phyloP scores from a whole-genome alignment of 164 flowering plant genomes.

The Chimonanthus praecox region DNA sequence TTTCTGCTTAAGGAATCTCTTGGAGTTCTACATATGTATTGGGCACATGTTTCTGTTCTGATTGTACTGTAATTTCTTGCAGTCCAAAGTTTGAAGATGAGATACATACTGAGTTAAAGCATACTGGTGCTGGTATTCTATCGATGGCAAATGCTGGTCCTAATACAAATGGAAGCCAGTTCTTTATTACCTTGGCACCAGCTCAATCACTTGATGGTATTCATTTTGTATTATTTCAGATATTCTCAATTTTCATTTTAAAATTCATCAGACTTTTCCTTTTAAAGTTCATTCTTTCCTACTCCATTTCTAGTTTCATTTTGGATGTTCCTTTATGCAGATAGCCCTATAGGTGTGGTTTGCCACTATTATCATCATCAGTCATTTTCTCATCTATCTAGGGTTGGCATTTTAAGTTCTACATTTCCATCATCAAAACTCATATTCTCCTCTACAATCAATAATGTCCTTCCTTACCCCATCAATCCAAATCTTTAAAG shows the following conservation, averaged over 20 bases:
- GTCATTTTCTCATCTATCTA: no score
- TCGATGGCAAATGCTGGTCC: slow-evolving; percentile 99
- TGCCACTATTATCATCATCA: no score
- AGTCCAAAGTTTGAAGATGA: slow-evolving; percentile 90
- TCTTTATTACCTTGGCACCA: slow-evolving; percentile 89
- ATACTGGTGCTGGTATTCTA: slow-evolving; percentile 94
- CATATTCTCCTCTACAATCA: no score
- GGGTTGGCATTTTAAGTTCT: no score
- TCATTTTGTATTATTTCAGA: background rate
- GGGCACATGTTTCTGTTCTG: background rate
- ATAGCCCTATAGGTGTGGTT: no score
- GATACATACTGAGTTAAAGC: slow-evolving; percentile 77
- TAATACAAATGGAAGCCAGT: slow-evolving; percentile 92
- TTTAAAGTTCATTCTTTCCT: no score
- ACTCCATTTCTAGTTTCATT: no score
- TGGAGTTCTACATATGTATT: background rate
- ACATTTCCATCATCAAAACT: no score
- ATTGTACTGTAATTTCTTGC: slow-evolving; percentile 11
- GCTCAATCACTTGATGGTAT: slow-evolving; percentile 80
- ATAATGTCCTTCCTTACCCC: no score
- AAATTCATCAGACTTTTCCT: background rate
- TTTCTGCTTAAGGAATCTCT: background rate
- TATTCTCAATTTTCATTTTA: background rate
- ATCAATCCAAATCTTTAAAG: no score
- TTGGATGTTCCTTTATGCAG: no score